Conservation (phyloP, 768 basidiomycete species). For the Pleurotus pulmonarius region DNA sequence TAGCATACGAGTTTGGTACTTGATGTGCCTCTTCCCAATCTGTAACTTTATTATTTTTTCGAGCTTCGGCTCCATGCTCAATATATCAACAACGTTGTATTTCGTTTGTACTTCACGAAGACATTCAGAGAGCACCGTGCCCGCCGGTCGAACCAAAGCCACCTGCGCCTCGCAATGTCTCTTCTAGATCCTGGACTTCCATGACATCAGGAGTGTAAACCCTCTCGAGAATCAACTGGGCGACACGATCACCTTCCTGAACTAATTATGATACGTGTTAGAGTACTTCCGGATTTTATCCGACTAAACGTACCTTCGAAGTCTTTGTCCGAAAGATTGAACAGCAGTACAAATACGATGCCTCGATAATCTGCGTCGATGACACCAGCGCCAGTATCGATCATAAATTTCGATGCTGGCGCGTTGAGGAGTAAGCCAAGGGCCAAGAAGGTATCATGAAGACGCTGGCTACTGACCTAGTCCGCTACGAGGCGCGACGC, state of each 20-base stretch:
- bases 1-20: neutral
- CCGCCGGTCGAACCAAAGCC: slow-evolving; percentile 98
- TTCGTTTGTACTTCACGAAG: slow-evolving; percentile 7
- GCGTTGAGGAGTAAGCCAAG: neutral
- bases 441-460: neutral
- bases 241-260: slow-evolving; percentile 90
- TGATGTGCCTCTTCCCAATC: neutral
- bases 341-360: slow-evolving; percentile 84
- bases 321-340: slow-evolving; percentile 88
- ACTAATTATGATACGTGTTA: slow-evolving; percentile 43
- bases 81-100: neutral
- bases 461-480: slow-evolving; percentile 58
- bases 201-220: slow-evolving; percentile 83
- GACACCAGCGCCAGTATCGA: slow-evolving; percentile 96
- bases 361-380: slow-evolving; percentile 97
- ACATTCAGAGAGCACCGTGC: slow-evolving; percentile 44
- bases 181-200: slow-evolving; percentile 88
- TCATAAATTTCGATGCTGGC: slow-evolving; percentile 93
- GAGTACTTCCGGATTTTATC: neutral
- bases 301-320: slow-evolving; percentile 60
- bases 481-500: slow-evolving; percentile 93
- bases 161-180: slow-evolving; percentile 76
- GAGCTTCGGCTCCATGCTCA: neutral
- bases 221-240: slow-evolving; percentile 89
- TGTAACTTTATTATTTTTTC: neutral